A percentile compares a stretch with the other conserved stretches of the same genome.
phyloP scores from a whole-genome alignment of 2,329 filamentous ascomycete genomes.

The Fusarium metavorans region DNA sequence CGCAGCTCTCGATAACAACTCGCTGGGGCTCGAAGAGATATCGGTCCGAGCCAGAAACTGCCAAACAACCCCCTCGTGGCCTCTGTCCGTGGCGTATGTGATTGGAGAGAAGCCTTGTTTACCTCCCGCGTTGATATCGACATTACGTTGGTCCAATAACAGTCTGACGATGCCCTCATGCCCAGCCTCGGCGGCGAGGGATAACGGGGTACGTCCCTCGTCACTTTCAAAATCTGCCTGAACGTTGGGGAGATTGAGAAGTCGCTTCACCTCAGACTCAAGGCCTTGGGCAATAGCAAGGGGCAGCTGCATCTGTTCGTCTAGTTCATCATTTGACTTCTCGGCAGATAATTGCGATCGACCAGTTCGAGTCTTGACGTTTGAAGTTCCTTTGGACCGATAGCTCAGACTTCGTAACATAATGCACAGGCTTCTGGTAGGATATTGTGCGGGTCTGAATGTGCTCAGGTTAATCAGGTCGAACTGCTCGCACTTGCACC shows the following conservation, averaged over 20 bases:
- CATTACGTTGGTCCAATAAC: not conserved
- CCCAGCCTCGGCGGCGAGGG: not conserved
- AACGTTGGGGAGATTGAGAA: not conserved
- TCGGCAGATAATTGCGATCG: not conserved
- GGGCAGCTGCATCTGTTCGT: not conserved
- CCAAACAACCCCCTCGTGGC: not conserved
- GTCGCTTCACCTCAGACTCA: not conserved
- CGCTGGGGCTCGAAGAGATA: not conserved
- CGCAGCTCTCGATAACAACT: not conserved
- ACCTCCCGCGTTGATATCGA: not conserved
- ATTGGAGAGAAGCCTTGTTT: no score
- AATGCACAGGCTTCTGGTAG: slow-evolving; percentile 7
- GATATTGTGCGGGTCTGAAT: not conserved
- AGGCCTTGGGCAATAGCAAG: not conserved
- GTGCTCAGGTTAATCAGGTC: not conserved
- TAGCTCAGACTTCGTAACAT: not conserved
- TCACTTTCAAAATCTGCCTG: not conserved
- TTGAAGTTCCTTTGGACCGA: not conserved
- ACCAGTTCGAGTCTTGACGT: no score
- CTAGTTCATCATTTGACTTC: not conserved
- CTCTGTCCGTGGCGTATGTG: not conserved
- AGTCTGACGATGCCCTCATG: not conserved
- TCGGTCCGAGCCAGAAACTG: not conserved
- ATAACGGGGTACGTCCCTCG: not conserved
- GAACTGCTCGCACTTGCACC: not conserved